phyloP scores from a whole-genome alignment of 1,139 yeast genomes.

The Magnusiomyces sp. region DNA sequence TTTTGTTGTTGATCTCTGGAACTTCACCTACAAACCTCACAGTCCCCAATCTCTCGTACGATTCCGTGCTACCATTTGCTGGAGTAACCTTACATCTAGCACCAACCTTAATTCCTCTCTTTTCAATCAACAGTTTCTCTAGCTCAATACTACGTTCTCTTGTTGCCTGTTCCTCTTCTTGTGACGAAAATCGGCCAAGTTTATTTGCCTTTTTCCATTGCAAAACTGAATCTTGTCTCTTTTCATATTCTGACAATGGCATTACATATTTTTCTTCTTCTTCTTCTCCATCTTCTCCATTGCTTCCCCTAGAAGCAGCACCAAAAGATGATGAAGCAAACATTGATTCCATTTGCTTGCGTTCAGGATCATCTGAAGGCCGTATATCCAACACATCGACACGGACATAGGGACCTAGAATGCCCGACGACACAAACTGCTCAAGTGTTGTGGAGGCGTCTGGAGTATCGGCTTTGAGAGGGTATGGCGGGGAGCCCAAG shows the following conservation, averaged over 20 bases:
- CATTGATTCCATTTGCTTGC: constrained; percentile 30
- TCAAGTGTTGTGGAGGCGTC: constrained; percentile 8
- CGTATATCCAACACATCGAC: constrained; percentile 33
- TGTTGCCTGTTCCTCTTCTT: constrained; percentile 27
- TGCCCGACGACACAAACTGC: constrained; percentile 24
- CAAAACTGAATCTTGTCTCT: constrained; percentile 53
- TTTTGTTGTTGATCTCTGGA: constrained; percentile 39
- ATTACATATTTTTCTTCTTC: constrained; percentile 42
- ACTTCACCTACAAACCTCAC: constrained; percentile 63
- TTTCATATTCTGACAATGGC: constrained; percentile 60
- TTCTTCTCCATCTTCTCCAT: too few species aligned
- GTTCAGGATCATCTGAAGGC: constrained; percentile 29
- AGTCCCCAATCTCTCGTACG: constrained; percentile 55
- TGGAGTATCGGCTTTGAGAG: background rate
- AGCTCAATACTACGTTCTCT: too few species aligned
- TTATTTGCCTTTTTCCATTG: constrained; percentile 64
- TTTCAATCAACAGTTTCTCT: constrained; percentile 25
- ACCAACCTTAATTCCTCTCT: constrained; percentile 30
- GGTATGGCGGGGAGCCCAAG: constrained; percentile 21
- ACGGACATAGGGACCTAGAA: constrained; percentile 27
- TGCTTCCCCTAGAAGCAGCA: too few species aligned
- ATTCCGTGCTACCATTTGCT: constrained; percentile 22
- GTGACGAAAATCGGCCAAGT: constrained; percentile 60
- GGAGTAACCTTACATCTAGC: constrained; percentile 34
- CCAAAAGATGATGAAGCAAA: too few species aligned